Base-by-base conservation (phyloP, 257 asterid genomes). In the Lithospermum erythrorhizon region DNA sequence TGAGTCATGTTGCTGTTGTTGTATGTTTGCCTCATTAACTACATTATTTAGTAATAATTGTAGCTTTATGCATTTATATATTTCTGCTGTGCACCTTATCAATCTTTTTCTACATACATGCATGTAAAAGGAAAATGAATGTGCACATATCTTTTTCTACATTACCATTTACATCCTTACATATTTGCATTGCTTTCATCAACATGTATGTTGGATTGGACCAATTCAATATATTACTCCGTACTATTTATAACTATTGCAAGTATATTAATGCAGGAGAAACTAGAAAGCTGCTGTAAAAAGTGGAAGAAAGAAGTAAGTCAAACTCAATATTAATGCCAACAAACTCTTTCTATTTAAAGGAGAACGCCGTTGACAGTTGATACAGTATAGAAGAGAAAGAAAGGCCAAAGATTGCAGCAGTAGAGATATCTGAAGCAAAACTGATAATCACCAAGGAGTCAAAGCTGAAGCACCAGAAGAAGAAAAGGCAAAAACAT, bases 201-300 rank as follows among this genome's bases (percentile, higher is more conserved):
- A 4, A 32, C 41, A 32, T 32, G 41, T 1, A 32, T 32, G 29
- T 25, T 25, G 29, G 29, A 32, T 8, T 32, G 41, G 41, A 32
- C 41, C 41, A 4, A 32, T 5, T 4, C 1, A n/a, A n/a, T n/a
- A n/a, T n/a, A n/a, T 4, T 8, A 32, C 6, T 21, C 2, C 5
- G 29, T 25, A 25, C 4, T 25, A 25, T 25, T 25, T 25, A 17
- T 48, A 41, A 37, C 10, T 35, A 21, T 57, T 58, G 25, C 68
- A 58, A 65, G 58, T 11, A 63, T 62, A 54, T 29, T 59, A 67
- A 65, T 75, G 70, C 95, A 90, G 97, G 81, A 63, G 66, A 80
- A 73, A 55, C 52, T 79, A 35, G 82, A 67, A 55, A 67, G 63
- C 29, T n/a, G 68, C 74, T 75, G 21, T 27, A 67, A 55, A 74